Base-by-base conservation (phyloP, 495 filamentous ascomycete species). In the Talaromyces adpressus region DNA sequence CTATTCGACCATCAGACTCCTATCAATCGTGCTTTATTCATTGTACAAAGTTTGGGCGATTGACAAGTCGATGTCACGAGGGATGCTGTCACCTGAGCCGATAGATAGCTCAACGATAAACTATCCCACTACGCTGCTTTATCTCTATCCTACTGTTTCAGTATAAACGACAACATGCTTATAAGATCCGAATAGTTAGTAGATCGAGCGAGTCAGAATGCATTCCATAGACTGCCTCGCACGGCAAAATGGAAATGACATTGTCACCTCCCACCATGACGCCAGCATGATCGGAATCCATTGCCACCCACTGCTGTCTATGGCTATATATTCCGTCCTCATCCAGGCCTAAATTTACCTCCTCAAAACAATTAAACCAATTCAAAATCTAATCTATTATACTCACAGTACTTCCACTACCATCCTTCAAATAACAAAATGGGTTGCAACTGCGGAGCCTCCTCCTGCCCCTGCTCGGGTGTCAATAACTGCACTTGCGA, bases 381-480 rank as follows among this genome's bases (percentile, higher is more conserved):
- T 22, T 53, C 11, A 23, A 27, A n/a, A 20, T 27, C 14, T 53
- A n/a, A 22, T 53, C 20, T 9, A 53, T 23, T 53, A 53, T 53
- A n/a, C n/a, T n/a, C n/a, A n/a, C n/a, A n/a, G n/a, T 22, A 11
- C 6, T 6, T 29, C 5, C 29, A 3, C 4, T 29, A 8, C 4
- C 20, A 25, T 2, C n/a, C 0, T 47, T 54, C 18, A 14, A 30
- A 34, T 12, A n/a, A 53, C 36, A 62, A 34, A 57, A 79, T 79
- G 77, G 73, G 67, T 47, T 81, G 78, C 59, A 70, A 64, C 54
- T 81, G 78, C 65, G 75, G 77, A 72, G 68, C 67, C 16, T 8
- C 12, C 7, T 70, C 60, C 49, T 81, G 78, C 59, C 65, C 57
- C 62, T 81, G 78, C 63, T 65, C 64, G 23, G 78, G 77, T 61